Percentiles rank a stretch among this genome's conserved stretches.
phyloP scores from a whole-genome alignment of 768 basidiomycete genomes.

The Candolleomyces aberdarensis region DNA sequence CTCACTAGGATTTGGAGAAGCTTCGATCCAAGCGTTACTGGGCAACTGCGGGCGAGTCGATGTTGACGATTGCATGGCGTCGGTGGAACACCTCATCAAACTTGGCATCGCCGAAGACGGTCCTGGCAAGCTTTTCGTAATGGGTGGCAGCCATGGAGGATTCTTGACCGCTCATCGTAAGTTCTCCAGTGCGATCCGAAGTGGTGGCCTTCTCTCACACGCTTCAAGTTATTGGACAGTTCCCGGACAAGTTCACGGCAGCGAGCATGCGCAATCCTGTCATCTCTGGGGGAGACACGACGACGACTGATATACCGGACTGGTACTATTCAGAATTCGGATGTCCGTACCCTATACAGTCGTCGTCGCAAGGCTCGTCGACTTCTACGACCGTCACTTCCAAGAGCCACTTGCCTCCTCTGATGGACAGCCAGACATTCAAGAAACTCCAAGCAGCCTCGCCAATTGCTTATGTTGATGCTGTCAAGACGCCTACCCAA shows the following conservation, averaged over 20 bases:
- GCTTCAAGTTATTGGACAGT: constrained; percentile 55
- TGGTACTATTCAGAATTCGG: constrained; percentile 57
- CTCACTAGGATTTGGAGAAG: constrained; percentile 63
- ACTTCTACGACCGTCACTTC: neutral
- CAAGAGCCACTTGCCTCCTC: constrained; percentile 13
- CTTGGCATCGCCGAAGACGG: constrained; percentile 47
- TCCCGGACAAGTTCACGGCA: constrained; percentile 59
- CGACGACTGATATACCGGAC: constrained; percentile 64
- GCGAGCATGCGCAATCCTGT: constrained; percentile 70
- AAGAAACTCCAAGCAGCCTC: constrained; percentile 44
- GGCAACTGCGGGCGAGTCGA: constrained; percentile 65
- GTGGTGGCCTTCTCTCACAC: neutral
- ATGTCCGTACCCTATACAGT: constrained; percentile 36
- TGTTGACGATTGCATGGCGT: constrained; percentile 60
- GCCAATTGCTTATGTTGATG: constrained; percentile 53
- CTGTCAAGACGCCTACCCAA: constrained; percentile 51
- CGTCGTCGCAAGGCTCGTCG: constrained; percentile 19
- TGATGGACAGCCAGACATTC: constrained; percentile 46
- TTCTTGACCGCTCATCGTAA: constrained; percentile 58
- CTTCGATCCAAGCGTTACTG: constrained; percentile 48
- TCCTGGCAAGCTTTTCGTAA: constrained; percentile 49
- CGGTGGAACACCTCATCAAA: constrained; percentile 46
- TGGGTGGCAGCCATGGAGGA: constrained; percentile 72
- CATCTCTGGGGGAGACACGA: constrained; percentile 54
- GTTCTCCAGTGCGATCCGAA: constrained; percentile 18